Percentiles rank a stretch among this genome's conserved stretches.
phyloP scores from a whole-genome alignment of 345 rosid species.

The Lepidium africanum region DNA sequence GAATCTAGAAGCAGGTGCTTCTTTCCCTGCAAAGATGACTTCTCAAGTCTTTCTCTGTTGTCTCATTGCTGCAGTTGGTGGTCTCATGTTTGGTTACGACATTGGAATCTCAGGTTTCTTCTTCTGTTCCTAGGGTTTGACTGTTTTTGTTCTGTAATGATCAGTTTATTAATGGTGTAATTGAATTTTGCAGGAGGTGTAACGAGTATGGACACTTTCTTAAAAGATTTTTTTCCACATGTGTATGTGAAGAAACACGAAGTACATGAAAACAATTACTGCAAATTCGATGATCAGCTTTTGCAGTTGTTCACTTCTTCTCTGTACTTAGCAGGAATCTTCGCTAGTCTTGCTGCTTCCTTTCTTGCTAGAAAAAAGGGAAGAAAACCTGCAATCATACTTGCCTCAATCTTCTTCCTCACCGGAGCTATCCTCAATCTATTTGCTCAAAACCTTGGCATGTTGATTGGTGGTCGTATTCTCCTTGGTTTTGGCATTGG shows the following conservation, averaged over 20 bases:
- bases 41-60: conserved; percentile 31
- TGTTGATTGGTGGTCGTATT: conserved; percentile 58
- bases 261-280: conserved; percentile 57
- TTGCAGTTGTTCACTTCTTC: conserved; percentile 80
- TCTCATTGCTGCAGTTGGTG: conserved; percentile 63
- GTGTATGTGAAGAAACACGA: conserved; percentile 57
- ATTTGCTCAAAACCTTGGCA: conserved; percentile 32
- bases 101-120: conserved; percentile 51
- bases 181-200: conserved; percentile 52
- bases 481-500: conserved; percentile 62
- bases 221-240: conserved; percentile 49
- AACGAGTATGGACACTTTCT: conserved; percentile 69
- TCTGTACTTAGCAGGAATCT: conserved; percentile 62
- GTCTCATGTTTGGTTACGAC: conserved; percentile 64
- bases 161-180: not conserved
- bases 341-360: conserved; percentile 46
- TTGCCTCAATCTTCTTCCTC: conserved; percentile 59
- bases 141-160: not conserved
- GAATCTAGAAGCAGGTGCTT: not conserved
- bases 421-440: conserved; percentile 47
- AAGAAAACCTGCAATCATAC: conserved; percentile 43
- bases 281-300: conserved; percentile 52
- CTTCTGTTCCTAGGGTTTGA: not conserved
- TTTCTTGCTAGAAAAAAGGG: conserved; percentile 35
- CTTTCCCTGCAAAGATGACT: conserved; percentile 23